Evolutionary conservation across 2,329 filamentous ascomycete species (phyloP).

Genomic region (Neofusicoccum kwambonambiense): DNA sequence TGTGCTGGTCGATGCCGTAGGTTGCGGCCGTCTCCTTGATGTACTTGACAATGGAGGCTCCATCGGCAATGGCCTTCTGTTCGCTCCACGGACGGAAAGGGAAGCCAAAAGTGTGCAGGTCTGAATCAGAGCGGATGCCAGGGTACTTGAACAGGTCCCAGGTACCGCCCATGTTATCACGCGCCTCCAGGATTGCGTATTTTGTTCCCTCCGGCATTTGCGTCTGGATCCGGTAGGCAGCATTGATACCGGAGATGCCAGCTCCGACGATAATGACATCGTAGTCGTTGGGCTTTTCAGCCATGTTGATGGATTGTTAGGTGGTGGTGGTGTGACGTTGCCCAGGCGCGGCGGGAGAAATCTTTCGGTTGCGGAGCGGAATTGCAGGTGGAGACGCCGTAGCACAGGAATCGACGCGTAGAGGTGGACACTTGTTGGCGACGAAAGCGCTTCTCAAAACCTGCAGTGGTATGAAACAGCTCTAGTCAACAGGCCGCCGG

Average conservation of each 20-base stretch:
- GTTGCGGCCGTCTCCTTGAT: slow-evolving; percentile 43
- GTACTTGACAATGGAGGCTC: slow-evolving; percentile 45
- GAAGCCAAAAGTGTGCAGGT: slow-evolving; percentile 57
- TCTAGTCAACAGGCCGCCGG: neutral
- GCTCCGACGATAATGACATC: slow-evolving; percentile 66
- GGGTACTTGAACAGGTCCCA: slow-evolving; percentile 79
- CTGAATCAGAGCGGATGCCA: slow-evolving; percentile 58
- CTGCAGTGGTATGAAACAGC: neutral
- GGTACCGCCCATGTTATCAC: slow-evolving; percentile 68
- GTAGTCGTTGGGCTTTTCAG: slow-evolving; percentile 25
- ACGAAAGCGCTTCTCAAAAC: neutral
- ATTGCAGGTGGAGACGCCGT: neutral
- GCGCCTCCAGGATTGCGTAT: slow-evolving; percentile 68
- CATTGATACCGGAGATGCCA: slow-evolving; percentile 73
- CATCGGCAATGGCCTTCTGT: slow-evolving; percentile 46
- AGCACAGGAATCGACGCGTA: neutral
- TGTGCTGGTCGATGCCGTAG: slow-evolving; percentile 48
- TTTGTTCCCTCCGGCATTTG: slow-evolving; percentile 51
- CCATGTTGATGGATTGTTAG: neutral
- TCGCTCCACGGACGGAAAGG: slow-evolving; percentile 68
- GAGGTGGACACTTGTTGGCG: neutral
- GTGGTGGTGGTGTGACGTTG: neutral
- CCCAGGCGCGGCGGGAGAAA: neutral
- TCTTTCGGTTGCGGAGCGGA: neutral
- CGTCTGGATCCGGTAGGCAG: slow-evolving; percentile 67